Evolutionary conservation across 257 asterid species (phyloP), one percentile per base, ranked within the genome.

Genomic region (Gentiana dahurica): DNA sequence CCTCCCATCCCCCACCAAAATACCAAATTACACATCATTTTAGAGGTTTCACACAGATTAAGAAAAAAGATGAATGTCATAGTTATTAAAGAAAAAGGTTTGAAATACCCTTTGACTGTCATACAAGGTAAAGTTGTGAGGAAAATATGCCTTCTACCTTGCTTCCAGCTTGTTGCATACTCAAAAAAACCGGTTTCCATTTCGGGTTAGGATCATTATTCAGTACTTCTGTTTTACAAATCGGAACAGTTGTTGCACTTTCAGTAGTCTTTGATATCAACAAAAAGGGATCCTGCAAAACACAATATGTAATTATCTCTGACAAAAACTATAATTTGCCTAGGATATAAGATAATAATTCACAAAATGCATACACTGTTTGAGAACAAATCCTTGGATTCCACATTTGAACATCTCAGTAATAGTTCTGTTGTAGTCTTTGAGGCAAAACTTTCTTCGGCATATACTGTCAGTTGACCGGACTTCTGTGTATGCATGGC

Each of bases 211-310:
- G 89, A 36, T 92, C 86, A 67, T 92, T 85, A 74, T 82, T 80
- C 72, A 92, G 60, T 72, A 86, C 97, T 76, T 92, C 99, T 56
- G 99, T 92, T 82, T 92, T 92, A 88, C 91, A 82, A 69, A 92
- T 75, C 64, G 99, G 99, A 74, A 86, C 74, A 13, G 76, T 63
- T 4, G 63, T 51, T 60, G 86, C 95, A 76, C 73, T 69, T 72
- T 92, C 97, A 24, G 87, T 68, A 66, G 75, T 63, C 75, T 83
- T 92, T 51, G 95, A 88, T 62, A 92, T 75, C 65, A 85, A 73
- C 69, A 92, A 76, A 74, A 92, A 92, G 46, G 99, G 97, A 68
- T 92, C 99, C 99, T 92, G 81, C 63, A 78, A 73, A 73, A 73
- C 54, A 46, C 52, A 70, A 59, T 24, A 24, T 24, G 24, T 44